A percentile compares a stretch with the other conserved stretches of the same genome.
phyloP scores from a whole-genome alignment of 2,329 filamentous ascomycete species.

The Trichophyton verrucosum region DNA sequence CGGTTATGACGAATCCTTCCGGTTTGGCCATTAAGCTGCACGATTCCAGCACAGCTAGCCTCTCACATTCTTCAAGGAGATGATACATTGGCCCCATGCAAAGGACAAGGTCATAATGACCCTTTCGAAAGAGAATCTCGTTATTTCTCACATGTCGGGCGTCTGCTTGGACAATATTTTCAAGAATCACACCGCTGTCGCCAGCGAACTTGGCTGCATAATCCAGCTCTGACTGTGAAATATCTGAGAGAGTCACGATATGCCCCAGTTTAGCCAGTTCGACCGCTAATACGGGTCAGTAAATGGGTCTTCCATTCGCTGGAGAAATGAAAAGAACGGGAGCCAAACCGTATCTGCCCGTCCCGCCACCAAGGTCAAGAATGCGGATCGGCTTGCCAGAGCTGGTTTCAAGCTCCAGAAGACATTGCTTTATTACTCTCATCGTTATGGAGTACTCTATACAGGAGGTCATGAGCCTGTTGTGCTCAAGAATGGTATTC shows the following conservation, averaged over 20 bases:
- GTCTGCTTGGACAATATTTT: not conserved
- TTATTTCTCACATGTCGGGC: not conserved
- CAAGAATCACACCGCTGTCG: not conserved
- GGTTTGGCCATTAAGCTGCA: not conserved
- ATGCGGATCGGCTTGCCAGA: not conserved
- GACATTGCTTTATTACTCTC: not conserved
- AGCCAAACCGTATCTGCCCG: not conserved
- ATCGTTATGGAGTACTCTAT: not conserved
- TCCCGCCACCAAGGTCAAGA: not conserved
- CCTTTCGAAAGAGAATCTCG: not conserved
- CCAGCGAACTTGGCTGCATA: not conserved
- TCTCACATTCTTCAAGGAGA: not conserved
- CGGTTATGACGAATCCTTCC: not conserved
- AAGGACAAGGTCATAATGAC: constrained; percentile 1
- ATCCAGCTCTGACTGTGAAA: not conserved
- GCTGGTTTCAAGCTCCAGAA: not conserved
- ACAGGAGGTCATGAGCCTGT: not conserved
- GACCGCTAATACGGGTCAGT: not conserved
- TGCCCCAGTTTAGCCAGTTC: not conserved
- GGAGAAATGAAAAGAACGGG: not conserved
- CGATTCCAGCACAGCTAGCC: not conserved
- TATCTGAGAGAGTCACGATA: not conserved
- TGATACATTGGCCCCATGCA: constrained; percentile 3
- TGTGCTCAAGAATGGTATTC: not conserved
- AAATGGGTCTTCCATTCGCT: not conserved